Percentiles rank a stretch among this genome's conserved stretches.
These are phyloP conservation scores for Kluyveromyces sp. DNA, from an alignment of 1,139 yeast genomes.

Conservation along the genomic window DNA sequence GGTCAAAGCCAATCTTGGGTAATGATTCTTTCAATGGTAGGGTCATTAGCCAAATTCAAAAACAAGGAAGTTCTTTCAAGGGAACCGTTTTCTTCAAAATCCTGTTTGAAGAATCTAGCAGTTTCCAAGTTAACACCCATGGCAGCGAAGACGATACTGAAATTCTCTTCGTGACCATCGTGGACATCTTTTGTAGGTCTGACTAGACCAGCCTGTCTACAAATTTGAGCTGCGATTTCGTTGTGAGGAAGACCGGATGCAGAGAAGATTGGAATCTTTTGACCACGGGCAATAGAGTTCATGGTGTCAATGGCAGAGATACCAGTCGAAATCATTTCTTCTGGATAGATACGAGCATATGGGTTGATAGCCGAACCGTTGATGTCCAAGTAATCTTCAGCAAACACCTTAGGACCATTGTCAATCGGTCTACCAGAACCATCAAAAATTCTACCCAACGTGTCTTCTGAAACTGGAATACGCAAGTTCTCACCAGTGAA, in stretches of 20 bases:
- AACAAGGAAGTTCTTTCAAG: conserved; percentile 94
- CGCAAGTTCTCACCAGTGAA: conserved; percentile 91
- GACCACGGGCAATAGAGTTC: conserved; percentile 99
- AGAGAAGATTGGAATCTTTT: conserved; percentile 95
- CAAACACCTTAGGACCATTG: conserved; percentile 95
- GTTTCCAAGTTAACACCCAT: conserved; percentile 95
- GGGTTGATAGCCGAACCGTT: conserved; percentile 99
- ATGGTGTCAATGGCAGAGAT: conserved; percentile 96
- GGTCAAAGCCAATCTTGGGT: conserved; percentile 97
- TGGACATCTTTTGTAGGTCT: conserved; percentile 99
- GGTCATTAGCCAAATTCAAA: conserved; percentile 96
- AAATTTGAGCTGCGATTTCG: conserved; percentile 98
- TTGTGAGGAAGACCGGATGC: conserved; percentile 99
- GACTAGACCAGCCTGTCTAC: conserved; percentile 98
- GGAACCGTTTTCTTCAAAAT: conserved; percentile 98
- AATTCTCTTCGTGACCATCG: conserved; percentile 98
- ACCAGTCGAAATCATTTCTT: conserved; percentile 99
- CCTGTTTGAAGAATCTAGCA: conserved; percentile 93
- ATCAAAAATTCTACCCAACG: conserved; percentile 95
- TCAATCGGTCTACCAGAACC: conserved; percentile 99
- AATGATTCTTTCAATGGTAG: conserved; percentile 97
- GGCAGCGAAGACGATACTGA: conserved; percentile 98
- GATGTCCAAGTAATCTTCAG: conserved; percentile 96
- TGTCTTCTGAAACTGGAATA: conserved; percentile 93
- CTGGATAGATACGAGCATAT: conserved; percentile 95